Conservation (phyloP, 106 monocot species). For the Gastrodia elata region DNA sequence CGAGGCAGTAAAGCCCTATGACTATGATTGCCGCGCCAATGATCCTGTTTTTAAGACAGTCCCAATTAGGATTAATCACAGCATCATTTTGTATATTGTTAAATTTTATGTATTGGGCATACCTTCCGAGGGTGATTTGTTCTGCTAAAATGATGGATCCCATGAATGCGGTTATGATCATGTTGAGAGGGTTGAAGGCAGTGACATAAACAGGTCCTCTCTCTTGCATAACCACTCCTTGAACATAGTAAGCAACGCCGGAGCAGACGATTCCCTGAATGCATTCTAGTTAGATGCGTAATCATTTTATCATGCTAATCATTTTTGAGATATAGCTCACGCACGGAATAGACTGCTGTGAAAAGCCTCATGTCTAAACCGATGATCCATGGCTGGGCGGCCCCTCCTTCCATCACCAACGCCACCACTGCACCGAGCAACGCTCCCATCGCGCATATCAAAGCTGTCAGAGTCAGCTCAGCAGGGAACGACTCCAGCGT, state of each 20-base stretch:
- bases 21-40: slow-evolving; percentile 14
- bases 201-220: slow-evolving; percentile 88
- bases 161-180: slow-evolving; percentile 67
- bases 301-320: background rate
- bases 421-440: slow-evolving; percentile 9
- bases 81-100: no score
- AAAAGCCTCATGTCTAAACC: slow-evolving; percentile 16
- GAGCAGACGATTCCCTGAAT: slow-evolving; percentile 77
- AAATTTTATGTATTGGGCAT: background rate
- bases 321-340: background rate
- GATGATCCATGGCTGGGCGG: slow-evolving; percentile 1
- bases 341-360: slow-evolving; percentile 15
- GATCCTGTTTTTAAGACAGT: background rate
- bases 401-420: slow-evolving; percentile 8
- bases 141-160: slow-evolving; percentile 64
- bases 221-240: slow-evolving; percentile 72
- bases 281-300: no score
- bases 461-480: slow-evolving; percentile 7
- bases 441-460: slow-evolving; percentile 17
- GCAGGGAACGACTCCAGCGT: slow-evolving; percentile 11
- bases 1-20: slow-evolving; percentile 16
- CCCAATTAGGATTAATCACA: no score
- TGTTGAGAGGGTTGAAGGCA: slow-evolving; percentile 67
- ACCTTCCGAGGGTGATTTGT: slow-evolving; percentile 66
- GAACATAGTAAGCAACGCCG: slow-evolving; percentile 62